Conservation (phyloP, 1,284 basidiomycete genomes). For the Abortiporus biennis region DNA sequence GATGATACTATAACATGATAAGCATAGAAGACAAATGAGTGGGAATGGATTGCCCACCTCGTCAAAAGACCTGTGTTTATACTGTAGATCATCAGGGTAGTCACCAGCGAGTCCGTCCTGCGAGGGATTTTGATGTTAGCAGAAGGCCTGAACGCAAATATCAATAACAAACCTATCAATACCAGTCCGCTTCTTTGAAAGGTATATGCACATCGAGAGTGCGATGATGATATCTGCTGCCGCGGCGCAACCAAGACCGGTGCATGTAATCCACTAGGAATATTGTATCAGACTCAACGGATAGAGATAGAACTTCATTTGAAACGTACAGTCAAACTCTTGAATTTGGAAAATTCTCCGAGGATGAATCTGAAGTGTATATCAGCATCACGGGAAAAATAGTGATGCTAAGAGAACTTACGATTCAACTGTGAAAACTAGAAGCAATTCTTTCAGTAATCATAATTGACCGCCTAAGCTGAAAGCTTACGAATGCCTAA, state of each 20-base stretch:
- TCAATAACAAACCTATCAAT: constrained; percentile 18
- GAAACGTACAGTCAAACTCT: constrained; percentile 17
- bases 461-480: neutral
- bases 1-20: constrained; percentile 16
- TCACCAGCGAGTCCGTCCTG: constrained; percentile 26
- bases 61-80: constrained; percentile 27
- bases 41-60: constrained; percentile 14
- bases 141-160: neutral
- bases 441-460: neutral
- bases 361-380: constrained; percentile 17
- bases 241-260: constrained; percentile 24
- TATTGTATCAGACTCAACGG: neutral
- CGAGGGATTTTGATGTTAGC: neutral
- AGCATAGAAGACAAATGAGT: neutral
- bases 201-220: constrained; percentile 23
- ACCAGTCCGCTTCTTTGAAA: constrained; percentile 24
- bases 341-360: constrained; percentile 20
- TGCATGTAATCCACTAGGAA: constrained; percentile 26
- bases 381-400: neutral
- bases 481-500: constrained; percentile 16
- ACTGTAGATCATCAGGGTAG: constrained; percentile 25
- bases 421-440: constrained; percentile 24
- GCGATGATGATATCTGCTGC: constrained; percentile 26
- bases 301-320: neutral
- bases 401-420: constrained; percentile 11